Conservation (phyloP, 2,329 filamentous ascomycete genomes). For the Coniochaeta ligniaria region DNA sequence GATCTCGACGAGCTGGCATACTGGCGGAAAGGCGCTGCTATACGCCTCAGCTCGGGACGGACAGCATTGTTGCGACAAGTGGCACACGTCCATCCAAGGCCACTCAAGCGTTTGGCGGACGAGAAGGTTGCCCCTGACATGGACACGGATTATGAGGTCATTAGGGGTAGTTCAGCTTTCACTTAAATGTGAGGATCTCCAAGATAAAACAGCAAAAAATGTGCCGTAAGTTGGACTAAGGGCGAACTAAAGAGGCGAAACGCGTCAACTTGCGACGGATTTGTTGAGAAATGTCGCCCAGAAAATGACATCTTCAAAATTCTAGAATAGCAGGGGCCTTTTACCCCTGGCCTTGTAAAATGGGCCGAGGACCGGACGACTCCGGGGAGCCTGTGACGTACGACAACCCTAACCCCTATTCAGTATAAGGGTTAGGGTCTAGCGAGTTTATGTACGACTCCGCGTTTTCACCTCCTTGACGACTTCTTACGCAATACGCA, state of each 20-base stretch:
- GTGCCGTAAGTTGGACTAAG: no score
- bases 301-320: neutral
- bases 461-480: neutral
- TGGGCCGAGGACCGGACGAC: neutral
- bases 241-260: no score
- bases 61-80: slow-evolving; percentile 14
- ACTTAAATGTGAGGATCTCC: neutral
- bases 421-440: neutral
- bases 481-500: neutral
- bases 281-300: neutral
- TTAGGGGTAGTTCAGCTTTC: neutral
- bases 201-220: no score
- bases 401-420: neutral
- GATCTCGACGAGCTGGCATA: slow-evolving; percentile 8
- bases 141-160: neutral
- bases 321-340: neutral
- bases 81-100: slow-evolving; percentile 16
- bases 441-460: neutral
- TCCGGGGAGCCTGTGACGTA: neutral
- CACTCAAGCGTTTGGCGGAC: slow-evolving; percentile 9
- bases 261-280: neutral
- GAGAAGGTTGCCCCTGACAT: neutral
- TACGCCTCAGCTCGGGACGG: slow-evolving; percentile 3
- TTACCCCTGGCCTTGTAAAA: neutral
- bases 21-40: slow-evolving; percentile 9